Percentiles rank a stretch among this genome's conserved stretches.
Evolutionary conservation across 306 rosid species (phyloP).

Genomic region (Cucumis cinereus): DNA sequence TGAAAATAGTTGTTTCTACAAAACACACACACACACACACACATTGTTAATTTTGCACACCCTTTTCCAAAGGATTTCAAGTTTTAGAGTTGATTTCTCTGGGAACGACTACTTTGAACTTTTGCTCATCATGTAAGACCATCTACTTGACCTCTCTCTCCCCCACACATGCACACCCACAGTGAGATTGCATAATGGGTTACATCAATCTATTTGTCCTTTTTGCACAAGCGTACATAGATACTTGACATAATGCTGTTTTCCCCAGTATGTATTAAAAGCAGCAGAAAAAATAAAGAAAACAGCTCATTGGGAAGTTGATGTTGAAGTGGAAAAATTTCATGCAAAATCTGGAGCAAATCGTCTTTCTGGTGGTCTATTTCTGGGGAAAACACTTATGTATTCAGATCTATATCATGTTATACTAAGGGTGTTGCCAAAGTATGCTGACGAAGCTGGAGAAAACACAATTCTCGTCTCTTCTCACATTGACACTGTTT

Average conservation of each 20-base stretch:
- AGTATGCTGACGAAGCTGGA: slow-evolving; percentile 52
- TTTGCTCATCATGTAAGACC: neutral
- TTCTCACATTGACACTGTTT: slow-evolving; percentile 89
- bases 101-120: neutral
- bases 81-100: neutral
- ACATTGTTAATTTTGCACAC: neutral
- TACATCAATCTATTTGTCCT: neutral
- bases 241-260: slow-evolving; percentile 2
- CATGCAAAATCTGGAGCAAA: slow-evolving; percentile 59
- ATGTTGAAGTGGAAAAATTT: slow-evolving; percentile 82
- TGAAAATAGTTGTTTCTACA: too few relatives aligned
- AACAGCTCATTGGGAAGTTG: slow-evolving; percentile 92
- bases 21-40: too few relatives aligned
- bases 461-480: slow-evolving; percentile 81
- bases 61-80: neutral
- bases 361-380: slow-evolving; percentile 48
- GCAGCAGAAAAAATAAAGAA: slow-evolving; percentile 56
- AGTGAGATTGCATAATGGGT: neutral
- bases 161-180: neutral
- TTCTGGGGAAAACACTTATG: slow-evolving; percentile 63
- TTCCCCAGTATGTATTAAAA: slow-evolving; percentile 57
- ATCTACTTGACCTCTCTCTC: neutral
- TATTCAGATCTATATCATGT: slow-evolving; percentile 77
- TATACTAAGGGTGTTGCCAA: slow-evolving; percentile 62
- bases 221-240: neutral